Evolutionary conservation across 441 rosid genomes (phyloP).

Genomic region (Aleurites moluccanus): DNA sequence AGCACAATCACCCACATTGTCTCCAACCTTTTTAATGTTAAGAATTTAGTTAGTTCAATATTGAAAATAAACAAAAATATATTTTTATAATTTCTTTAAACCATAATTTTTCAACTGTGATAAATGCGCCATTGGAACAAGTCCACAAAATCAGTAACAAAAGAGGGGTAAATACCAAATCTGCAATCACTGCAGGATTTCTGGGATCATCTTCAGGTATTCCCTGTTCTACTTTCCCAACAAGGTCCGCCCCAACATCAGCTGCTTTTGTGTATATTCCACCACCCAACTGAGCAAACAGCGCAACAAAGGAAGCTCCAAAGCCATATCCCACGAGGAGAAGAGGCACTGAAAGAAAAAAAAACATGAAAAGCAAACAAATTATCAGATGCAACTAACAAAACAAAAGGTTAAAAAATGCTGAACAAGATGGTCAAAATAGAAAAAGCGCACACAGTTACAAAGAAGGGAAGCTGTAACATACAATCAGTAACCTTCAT

Average conservation of each 20-base stretch:
- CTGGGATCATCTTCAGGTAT: conserved; percentile 99
- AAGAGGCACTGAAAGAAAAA: conserved; percentile 82
- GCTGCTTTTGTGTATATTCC: conserved; percentile 99
- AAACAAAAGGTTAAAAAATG: not conserved
- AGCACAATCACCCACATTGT: conserved; percentile 99
- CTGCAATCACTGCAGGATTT: conserved; percentile 99
- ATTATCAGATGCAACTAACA: not conserved
- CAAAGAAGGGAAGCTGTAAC: conserved; percentile 36
- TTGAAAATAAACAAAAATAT: not conserved
- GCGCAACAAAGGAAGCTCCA: conserved; percentile 99
- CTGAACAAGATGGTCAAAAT: not conserved
- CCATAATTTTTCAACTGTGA: not conserved
- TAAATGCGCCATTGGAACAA: not conserved
- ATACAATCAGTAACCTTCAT: conserved; percentile 91
- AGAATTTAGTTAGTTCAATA: conserved; percentile 23
- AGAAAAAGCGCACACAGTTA: not conserved
- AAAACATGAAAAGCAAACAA: conserved; percentile 25
- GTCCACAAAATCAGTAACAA: conserved; percentile 1
- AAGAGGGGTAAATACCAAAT: conserved; percentile 66
- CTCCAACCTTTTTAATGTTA: conserved; percentile 72
- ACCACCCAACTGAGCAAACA: conserved; percentile 99
- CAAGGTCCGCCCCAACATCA: conserved; percentile 99
- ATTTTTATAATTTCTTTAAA: not conserved
- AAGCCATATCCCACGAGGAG: conserved; percentile 99
- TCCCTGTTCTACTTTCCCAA: conserved; percentile 99